These are phyloP conservation scores for Sclerotinia trifoliorum DNA, from an alignment of 2,329 filamentous ascomycete species.

Conservation along the genomic window DNA sequence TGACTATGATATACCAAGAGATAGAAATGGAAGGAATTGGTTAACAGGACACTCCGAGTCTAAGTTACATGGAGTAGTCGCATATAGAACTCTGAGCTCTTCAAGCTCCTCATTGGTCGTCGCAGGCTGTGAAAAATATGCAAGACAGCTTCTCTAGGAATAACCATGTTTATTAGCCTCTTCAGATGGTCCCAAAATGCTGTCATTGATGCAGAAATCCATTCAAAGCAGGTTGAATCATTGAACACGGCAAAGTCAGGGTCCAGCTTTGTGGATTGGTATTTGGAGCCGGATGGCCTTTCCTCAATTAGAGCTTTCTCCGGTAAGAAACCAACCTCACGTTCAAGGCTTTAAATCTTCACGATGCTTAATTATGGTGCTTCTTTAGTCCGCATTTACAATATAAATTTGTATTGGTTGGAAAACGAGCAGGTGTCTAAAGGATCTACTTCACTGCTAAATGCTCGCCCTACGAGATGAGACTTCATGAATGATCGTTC, in stretches of 20 bases:
- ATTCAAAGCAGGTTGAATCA: background rate
- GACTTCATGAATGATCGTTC: background rate
- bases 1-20: background rate
- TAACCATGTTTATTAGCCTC: conserved; percentile 9
- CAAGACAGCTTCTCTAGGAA: background rate
- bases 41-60: background rate
- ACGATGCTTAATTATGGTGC: background rate
- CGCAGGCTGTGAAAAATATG: background rate
- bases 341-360: conserved; percentile 6
- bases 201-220: conserved; percentile 10
- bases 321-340: background rate
- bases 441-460: background rate
- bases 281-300: background rate
- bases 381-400: background rate
- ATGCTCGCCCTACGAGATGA: background rate
- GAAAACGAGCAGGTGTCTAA: background rate
- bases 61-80: background rate
- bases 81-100: background rate
- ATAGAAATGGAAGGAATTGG: conserved; percentile 4
- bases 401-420: conserved; percentile 3
- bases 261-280: conserved; percentile 5
- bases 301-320: background rate
- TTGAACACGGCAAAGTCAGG: conserved; percentile 13
- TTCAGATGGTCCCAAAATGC: background rate
- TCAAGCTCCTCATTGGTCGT: background rate